A percentile compares a stretch with the other conserved stretches of the same genome.
phyloP scores from a whole-genome alignment of 345 rosid genomes.

The Dipteronia dyeriana region DNA sequence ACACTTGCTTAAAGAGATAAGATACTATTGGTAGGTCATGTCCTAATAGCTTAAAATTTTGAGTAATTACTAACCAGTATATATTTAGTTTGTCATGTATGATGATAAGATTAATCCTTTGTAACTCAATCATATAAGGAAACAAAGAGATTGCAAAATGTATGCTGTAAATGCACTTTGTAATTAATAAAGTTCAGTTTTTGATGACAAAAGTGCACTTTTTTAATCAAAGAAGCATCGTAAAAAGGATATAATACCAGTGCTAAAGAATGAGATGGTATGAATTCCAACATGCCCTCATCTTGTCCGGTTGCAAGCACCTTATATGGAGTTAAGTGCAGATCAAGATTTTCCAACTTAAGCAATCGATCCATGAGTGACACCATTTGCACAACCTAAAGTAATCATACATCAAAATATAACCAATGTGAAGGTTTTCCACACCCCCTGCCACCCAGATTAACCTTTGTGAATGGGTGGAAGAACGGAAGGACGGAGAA shows the following conservation, averaged over 20 bases:
- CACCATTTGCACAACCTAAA: constrained; percentile 97
- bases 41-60: background rate
- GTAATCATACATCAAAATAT: constrained; percentile 33
- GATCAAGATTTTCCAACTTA: constrained; percentile 92
- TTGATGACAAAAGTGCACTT: background rate
- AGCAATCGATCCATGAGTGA: constrained; percentile 98
- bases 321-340: constrained; percentile 86
- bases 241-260: constrained; percentile 52
- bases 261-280: constrained; percentile 90
- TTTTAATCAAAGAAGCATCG: constrained; percentile 10
- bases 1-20: background rate
- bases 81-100: background rate
- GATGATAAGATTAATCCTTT: background rate
- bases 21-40: background rate
- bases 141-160: background rate
- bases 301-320: constrained; percentile 98
- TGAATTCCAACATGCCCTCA: constrained; percentile 98
- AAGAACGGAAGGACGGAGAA: background rate
- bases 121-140: background rate
- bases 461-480: background rate
- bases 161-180: constrained; percentile 6
- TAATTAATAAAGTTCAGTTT: background rate
- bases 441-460: constrained; percentile 1
- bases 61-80: background rate
- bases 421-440: constrained; percentile 8